Evolutionary conservation across 371 early-diverging fungal genomes (phyloP).

Genomic region (Chytridiales sp.): DNA sequence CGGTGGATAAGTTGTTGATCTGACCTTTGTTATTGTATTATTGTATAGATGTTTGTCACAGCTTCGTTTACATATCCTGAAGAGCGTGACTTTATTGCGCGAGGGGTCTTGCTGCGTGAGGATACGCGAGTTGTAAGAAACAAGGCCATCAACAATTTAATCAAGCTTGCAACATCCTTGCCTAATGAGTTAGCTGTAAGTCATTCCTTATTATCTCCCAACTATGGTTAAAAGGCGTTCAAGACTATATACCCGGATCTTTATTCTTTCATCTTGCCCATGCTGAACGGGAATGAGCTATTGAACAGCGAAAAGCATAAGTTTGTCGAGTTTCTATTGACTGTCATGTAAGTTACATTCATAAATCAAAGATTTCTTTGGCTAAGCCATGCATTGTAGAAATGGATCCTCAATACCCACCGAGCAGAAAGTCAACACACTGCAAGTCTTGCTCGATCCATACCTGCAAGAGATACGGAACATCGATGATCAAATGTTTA

Average conservation of each 20-base stretch:
- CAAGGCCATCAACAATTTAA: conserved; percentile 44
- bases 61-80: conserved; percentile 28
- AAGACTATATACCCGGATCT: conserved; percentile 41
- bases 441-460: too few species aligned
- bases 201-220: neutral
- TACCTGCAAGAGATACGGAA: too few species aligned
- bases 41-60: conserved; percentile 25
- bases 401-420: too few species aligned
- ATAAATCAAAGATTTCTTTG: neutral
- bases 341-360: conserved; percentile 33
- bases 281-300: conserved; percentile 27
- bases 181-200: conserved; percentile 42
- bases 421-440: too few species aligned
- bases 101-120: conserved; percentile 13
- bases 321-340: conserved; percentile 44
- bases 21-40: too few species aligned
- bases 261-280: conserved; percentile 22
- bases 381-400: neutral
- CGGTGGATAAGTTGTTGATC: too few species aligned
- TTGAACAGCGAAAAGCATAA: conserved; percentile 32
- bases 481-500: too few species aligned
- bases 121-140: conserved; percentile 36
- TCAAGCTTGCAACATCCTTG: conserved; percentile 50
- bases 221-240: too few species aligned
- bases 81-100: conserved; percentile 24